These are phyloP conservation scores for Phytopythium vexans DNA, from an alignment of 352 stramenopile genomes.

Conservation along the genomic window DNA sequence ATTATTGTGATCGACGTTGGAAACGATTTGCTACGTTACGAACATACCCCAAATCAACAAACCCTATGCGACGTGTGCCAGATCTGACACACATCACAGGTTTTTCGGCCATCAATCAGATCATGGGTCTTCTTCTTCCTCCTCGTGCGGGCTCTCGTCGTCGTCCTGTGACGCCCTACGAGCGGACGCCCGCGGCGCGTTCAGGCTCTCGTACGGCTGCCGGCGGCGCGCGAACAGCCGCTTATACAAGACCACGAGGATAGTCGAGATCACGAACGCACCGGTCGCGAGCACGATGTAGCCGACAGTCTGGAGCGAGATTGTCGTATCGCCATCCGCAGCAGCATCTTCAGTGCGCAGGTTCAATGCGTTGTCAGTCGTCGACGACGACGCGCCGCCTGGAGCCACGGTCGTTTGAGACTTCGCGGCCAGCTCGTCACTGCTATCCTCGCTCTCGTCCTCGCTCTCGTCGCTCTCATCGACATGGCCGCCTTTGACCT, in stretches of 20 bases:
- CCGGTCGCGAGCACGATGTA: conserved; percentile 66
- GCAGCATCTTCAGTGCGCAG: conserved; percentile 8
- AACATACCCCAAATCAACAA: conserved; percentile 10
- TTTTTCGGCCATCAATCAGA: conserved; percentile 2
- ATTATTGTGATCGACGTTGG: background rate
- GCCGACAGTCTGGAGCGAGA: conserved; percentile 52
- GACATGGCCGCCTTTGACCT: too few species aligned
- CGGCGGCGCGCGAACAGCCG: conserved; percentile 58
- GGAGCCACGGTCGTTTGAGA: background rate
- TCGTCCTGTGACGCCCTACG: conserved; percentile 20
- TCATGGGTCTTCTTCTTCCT: conserved; percentile 20
- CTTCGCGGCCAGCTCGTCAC: conserved; percentile 4
- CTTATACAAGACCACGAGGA: conserved; percentile 63
- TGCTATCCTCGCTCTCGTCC: conserved; percentile 5
- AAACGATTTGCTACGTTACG: conserved; percentile 14
- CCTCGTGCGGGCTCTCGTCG: conserved; percentile 36
- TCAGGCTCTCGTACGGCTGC: conserved; percentile 75
- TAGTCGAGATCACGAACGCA: conserved; percentile 54
- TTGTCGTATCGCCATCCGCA: conserved; percentile 10
- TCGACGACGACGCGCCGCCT: too few species aligned
- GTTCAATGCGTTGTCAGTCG: too few species aligned
- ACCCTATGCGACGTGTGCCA: conserved; percentile 22
- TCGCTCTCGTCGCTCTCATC: conserved; percentile 12
- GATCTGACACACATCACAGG: conserved; percentile 19
- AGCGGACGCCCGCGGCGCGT: conserved; percentile 23